These are phyloP conservation scores for Kwoniella pini DNA, from an alignment of 768 basidiomycete genomes.

Conservation along the genomic window DNA sequence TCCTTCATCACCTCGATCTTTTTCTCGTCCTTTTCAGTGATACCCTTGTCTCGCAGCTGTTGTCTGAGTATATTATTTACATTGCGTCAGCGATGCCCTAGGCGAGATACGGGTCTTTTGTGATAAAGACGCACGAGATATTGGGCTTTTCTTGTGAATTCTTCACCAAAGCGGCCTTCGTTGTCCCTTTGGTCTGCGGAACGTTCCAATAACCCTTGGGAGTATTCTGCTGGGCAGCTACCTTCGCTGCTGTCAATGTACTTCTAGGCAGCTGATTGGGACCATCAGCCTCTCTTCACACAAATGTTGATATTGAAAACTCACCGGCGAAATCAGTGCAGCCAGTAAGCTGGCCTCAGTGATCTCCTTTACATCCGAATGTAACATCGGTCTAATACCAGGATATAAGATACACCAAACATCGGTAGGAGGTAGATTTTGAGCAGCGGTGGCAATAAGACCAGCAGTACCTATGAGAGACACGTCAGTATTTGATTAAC, in stretches of 20 bases:
- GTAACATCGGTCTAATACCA: slow-evolving; percentile 78
- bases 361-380: slow-evolving; percentile 74
- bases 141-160: slow-evolving; percentile 7
- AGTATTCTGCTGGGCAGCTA: slow-evolving; percentile 84
- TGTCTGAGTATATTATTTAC: neutral
- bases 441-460: slow-evolving; percentile 82
- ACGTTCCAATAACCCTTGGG: slow-evolving; percentile 77
- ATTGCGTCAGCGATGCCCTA: slow-evolving; percentile 1
- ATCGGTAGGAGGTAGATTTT: slow-evolving; percentile 79
- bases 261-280: slow-evolving; percentile 63
- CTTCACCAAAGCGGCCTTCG: slow-evolving; percentile 26
- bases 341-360: slow-evolving; percentile 73
- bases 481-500: neutral
- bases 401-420: slow-evolving; percentile 98
- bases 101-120: too few relatives aligned
- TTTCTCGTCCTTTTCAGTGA: slow-evolving; percentile 75
- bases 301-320: slow-evolving; percentile 38
- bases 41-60: slow-evolving; percentile 61
- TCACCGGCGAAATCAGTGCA: slow-evolving; percentile 75
- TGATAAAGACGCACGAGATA: slow-evolving; percentile 22
- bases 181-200: slow-evolving; percentile 45
- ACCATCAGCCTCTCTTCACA: neutral
- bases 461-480: slow-evolving; percentile 70
- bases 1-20: slow-evolving; percentile 88
- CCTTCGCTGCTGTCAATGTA: slow-evolving; percentile 79